Conservation (phyloP, 805 yeast species). For the Ogataea henricii region DNA sequence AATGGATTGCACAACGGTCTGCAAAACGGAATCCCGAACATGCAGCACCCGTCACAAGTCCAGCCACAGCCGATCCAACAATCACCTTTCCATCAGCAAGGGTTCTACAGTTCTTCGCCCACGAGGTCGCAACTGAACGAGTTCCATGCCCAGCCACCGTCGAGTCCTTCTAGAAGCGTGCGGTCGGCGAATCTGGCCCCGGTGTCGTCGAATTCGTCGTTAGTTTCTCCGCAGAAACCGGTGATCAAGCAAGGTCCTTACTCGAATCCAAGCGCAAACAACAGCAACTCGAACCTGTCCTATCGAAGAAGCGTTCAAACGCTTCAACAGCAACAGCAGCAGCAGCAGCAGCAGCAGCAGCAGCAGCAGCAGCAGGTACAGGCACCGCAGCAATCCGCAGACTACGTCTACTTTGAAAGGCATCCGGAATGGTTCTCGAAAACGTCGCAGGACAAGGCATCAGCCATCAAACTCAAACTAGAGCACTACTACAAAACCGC, state of each 20-base stretch:
- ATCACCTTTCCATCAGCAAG: constrained; percentile 9
- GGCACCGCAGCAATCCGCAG: constrained; percentile 24
- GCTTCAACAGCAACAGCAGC: constrained; percentile 19
- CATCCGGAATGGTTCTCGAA: constrained; percentile 80
- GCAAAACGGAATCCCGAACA: constrained; percentile 25
- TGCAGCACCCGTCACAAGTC: constrained; percentile 28
- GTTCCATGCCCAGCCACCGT: constrained; percentile 33
- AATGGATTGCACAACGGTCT: constrained; percentile 19
- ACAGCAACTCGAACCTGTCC: constrained; percentile 32
- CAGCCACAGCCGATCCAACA: constrained; percentile 18
- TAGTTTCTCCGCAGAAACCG: constrained; percentile 30
- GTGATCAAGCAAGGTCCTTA: constrained; percentile 22
- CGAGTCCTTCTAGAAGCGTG: constrained; percentile 38
- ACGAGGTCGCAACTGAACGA: constrained; percentile 25
- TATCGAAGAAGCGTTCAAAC: constrained; percentile 18
- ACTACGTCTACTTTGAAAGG: constrained; percentile 74
- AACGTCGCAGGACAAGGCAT: constrained; percentile 76
- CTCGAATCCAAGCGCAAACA: constrained; percentile 27
- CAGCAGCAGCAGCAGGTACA: constrained; percentile 13
- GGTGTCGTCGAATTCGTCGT: constrained; percentile 33
- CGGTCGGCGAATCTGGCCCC: constrained; percentile 34
- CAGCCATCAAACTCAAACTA: constrained; percentile 76
- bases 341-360: constrained; percentile 15
- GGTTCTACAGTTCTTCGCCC: constrained; percentile 29
- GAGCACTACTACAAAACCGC: constrained; percentile 86